Conservation (phyloP, 2,329 filamentous ascomycete genomes). For the Aspergillus fijiensis region DNA sequence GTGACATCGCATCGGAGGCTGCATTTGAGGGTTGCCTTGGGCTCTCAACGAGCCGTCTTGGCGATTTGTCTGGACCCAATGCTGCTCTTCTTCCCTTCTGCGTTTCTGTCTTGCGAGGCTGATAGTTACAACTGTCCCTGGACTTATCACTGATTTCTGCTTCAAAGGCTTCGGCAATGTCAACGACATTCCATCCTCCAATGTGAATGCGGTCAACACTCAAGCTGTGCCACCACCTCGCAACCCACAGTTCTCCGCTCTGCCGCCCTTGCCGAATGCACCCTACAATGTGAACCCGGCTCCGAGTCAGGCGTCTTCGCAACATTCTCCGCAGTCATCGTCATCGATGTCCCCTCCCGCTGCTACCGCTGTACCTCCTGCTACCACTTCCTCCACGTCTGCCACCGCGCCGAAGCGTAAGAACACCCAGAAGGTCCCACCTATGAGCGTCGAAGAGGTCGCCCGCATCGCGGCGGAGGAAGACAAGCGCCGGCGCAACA, state of each 20-base stretch:
- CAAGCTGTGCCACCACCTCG: conserved; percentile 27
- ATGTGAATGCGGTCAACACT: conserved; percentile 29
- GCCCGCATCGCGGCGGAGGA: conserved; percentile 78
- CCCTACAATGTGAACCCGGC: conserved; percentile 16
- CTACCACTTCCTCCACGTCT: conserved; percentile 17
- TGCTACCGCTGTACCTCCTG: conserved; percentile 21
- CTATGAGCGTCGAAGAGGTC: conserved; percentile 64
- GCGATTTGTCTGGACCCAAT: background rate
- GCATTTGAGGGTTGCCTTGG: background rate
- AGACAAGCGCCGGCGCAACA: conserved; percentile 87
- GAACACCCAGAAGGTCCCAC: conserved; percentile 36
- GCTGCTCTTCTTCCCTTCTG: background rate
- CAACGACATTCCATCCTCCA: conserved; percentile 30
- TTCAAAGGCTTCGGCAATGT: conserved; percentile 35
- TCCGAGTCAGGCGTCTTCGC: conserved; percentile 18
- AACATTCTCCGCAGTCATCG: conserved; percentile 17
- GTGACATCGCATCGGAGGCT: conserved; percentile 24
- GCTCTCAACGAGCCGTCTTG: background rate
- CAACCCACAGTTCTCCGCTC: conserved; percentile 23
- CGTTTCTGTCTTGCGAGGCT: background rate
- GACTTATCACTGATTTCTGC: conserved; percentile 8
- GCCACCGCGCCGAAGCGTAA: conserved; percentile 37
- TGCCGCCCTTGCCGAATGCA: conserved; percentile 23
- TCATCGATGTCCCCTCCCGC: conserved; percentile 16
- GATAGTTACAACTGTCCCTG: background rate